A percentile compares a stretch with the other conserved stretches of the same genome.
Evolutionary conservation across 306 rosid genomes (phyloP).

Genomic region (Quercus ilex): DNA sequence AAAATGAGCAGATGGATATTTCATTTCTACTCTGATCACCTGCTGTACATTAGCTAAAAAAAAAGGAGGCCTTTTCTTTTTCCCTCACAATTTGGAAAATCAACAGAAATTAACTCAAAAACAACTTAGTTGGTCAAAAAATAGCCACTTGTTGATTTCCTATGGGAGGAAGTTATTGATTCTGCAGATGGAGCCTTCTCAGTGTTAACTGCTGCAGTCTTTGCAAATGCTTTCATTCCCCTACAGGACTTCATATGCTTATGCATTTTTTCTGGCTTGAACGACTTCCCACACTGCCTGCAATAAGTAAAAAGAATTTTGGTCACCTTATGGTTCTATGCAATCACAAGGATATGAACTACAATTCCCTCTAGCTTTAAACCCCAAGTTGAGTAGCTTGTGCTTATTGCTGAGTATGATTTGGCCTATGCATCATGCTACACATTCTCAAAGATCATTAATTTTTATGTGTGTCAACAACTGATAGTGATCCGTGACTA

Average conservation of each 20-base stretch:
- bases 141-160: slow-evolving; percentile 19
- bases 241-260: slow-evolving; percentile 80
- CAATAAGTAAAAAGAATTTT: slow-evolving; percentile 21
- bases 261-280: slow-evolving; percentile 83
- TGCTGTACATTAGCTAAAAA: too few species aligned
- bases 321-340: not conserved
- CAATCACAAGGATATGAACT: slow-evolving; percentile 1
- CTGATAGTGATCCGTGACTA: not conserved
- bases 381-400: not conserved
- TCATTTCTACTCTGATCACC: too few species aligned
- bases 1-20: not conserved
- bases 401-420: too few species aligned
- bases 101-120: not conserved
- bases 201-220: slow-evolving; percentile 11
- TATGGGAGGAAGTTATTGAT: slow-evolving; percentile 27
- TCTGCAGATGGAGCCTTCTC: slow-evolving; percentile 23
- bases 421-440: too few species aligned
- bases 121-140: slow-evolving; percentile 34
- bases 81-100: not conserved
- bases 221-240: slow-evolving; percentile 54
- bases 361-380: not conserved
- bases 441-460: too few species aligned
- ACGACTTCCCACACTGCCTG: slow-evolving; percentile 83
- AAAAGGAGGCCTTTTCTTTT: not conserved
- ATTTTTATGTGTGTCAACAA: not conserved